phyloP scores from a whole-genome alignment of 139 green algal genomes.

The Chlorella sp. region DNA sequence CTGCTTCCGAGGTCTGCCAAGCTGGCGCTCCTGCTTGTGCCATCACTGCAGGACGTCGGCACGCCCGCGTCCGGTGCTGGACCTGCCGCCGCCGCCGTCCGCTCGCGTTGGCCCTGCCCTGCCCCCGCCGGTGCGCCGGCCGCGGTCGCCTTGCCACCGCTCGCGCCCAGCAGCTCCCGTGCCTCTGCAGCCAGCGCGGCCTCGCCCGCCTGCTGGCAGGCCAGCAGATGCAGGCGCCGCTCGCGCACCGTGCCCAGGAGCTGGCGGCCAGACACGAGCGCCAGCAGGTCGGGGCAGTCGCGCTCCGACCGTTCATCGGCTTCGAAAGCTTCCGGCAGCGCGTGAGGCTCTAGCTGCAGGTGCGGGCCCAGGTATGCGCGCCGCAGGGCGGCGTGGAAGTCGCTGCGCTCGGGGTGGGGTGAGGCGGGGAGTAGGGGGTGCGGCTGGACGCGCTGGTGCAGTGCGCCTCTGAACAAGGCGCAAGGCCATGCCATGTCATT shows the following conservation, averaged over 20 bases:
- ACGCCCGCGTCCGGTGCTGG: background rate
- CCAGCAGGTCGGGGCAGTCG: conserved; percentile 38
- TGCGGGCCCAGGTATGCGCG: conserved; percentile 45
- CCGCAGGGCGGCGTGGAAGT: conserved; percentile 37
- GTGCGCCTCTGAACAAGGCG: background rate
- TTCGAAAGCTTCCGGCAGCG: conserved; percentile 46
- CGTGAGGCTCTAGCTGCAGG: conserved; percentile 2
- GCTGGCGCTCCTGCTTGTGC: background rate
- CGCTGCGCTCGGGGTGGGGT: background rate
- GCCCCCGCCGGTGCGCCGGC: background rate
- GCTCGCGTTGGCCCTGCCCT: background rate
- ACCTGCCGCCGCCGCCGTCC: background rate
- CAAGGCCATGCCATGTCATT: too few relatives aligned
- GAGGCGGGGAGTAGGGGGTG: background rate
- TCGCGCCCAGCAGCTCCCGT: too few relatives aligned
- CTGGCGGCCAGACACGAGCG: conserved; percentile 40
- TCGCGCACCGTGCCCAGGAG: conserved; percentile 41
- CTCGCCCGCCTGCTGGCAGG: background rate
- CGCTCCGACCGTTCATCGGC: conserved; percentile 34
- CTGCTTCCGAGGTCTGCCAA: background rate
- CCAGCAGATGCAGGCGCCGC: conserved; percentile 16
- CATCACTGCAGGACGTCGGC: too few relatives aligned
- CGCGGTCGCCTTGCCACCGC: too few relatives aligned
- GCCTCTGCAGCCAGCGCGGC: background rate
- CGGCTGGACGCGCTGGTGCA: background rate